phyloP scores from a whole-genome alignment of 148 eudicot genomes.

The Silene conica region DNA sequence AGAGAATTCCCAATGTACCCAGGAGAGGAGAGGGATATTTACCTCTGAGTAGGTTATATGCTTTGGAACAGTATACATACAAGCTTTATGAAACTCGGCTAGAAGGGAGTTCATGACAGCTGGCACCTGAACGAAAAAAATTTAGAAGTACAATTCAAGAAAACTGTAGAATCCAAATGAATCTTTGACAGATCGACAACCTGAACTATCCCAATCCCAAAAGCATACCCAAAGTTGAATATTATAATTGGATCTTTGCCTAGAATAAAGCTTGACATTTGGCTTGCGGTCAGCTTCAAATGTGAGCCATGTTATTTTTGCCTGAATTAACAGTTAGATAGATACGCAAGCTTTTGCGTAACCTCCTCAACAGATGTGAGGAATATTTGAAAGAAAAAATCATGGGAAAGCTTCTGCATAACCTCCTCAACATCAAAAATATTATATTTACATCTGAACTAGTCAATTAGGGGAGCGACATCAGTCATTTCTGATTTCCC shows the following conservation, averaged over 20 bases:
- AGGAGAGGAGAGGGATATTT: neutral
- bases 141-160: neutral
- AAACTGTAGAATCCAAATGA: neutral
- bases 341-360: neutral
- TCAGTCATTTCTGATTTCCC: too few species aligned
- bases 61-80: conserved; percentile 90
- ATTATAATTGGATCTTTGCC: too few species aligned
- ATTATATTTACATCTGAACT: neutral
- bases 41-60: conserved; percentile 68
- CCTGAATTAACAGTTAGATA: neutral
- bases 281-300: neutral
- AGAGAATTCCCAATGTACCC: neutral
- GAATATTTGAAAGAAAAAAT: neutral
- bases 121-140: conserved; percentile 53
- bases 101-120: conserved; percentile 68
- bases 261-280: too few species aligned
- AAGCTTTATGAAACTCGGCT: conserved; percentile 72
- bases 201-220: neutral
- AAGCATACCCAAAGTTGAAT: too few species aligned
- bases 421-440: neutral
- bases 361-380: neutral
- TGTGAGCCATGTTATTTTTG: neutral
- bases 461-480: neutral
- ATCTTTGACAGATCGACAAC: neutral
- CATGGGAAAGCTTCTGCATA: neutral